Base-by-base conservation (phyloP, 1,284 basidiomycete genomes). In the Meripilus lineatus region DNA sequence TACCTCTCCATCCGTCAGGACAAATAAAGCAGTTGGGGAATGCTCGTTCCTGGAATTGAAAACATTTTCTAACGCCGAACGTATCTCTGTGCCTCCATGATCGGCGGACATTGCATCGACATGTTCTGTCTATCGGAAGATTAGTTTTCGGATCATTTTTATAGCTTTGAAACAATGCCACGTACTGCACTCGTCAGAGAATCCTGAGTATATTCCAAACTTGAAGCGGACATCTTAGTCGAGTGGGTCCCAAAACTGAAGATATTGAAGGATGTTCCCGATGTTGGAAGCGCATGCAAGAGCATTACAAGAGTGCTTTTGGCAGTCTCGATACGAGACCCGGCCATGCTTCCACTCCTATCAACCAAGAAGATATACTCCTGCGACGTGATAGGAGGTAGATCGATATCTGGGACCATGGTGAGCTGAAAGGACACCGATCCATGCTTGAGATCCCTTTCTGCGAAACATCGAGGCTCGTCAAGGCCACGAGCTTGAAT, bases 401-500 rank as follows among this genome's bases (percentile, higher is more conserved):
- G 50, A 15, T 61, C 57, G 42, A 74, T 70, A 32, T 69, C 71
- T 0, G 77, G 77, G 3, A 81, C 67, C 6, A 80, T 52, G 1
- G 68, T 73, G 34, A 80, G 55, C 37, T 77, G 74, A 56, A 78
- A 57, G 0, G 76, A 76, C 3, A 77, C 51, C 0, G 71, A 72
- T 20, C 24, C 17, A n/a, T 26, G 15, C n/a, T n/a, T n/a, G 1
- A 51, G 38, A 38, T 46, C 46, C 2, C 69, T 51, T 50, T 80
- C 77, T 1, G 70, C 75, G 50, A 81, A 76, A 46, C 77, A 79
- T 7, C 78, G 68, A 2, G 78, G 72, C 20, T 78, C 77, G 3
- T 78, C 77, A 3, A 80, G 57, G 4, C 58, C 68, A 30, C 42
- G 39, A 6, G 47, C 44, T 10, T 44, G 20, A 25, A 49, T 42